Evolutionary conservation across 1,284 basidiomycete species (phyloP).

Genomic region (Takashimella tepidaria): DNA sequence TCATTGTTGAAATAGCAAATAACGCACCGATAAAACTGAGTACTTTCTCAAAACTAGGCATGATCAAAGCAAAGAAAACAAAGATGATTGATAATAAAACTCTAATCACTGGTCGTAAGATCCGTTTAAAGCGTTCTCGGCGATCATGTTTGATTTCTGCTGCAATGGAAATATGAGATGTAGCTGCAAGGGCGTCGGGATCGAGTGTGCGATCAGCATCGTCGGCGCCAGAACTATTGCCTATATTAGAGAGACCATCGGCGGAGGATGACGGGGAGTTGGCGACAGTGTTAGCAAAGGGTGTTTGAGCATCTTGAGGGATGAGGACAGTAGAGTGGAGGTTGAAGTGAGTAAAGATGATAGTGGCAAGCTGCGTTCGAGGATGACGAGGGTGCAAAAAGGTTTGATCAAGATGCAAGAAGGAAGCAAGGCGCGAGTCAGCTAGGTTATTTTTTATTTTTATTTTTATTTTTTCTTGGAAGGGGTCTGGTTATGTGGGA

Average conservation of each 20-base stretch:
- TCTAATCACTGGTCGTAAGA: conserved; percentile 58
- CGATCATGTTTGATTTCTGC: conserved; percentile 30
- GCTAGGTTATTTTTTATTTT: no score
- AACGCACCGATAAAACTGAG: conserved; percentile 84
- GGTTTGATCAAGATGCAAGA: no score
- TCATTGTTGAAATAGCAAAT: conserved; percentile 71
- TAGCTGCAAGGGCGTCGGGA: neutral
- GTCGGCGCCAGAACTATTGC: neutral
- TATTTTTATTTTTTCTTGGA: no score
- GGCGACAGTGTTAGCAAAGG: conserved; percentile 28
- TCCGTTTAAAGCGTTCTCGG: conserved; percentile 47
- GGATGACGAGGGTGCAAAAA: no score
- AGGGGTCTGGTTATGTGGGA: conserved; percentile 3
- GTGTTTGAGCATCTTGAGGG: conserved; percentile 24
- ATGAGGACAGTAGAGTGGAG: conserved; percentile 40
- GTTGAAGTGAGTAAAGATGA: conserved; percentile 32
- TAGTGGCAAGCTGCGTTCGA: conserved; percentile 29
- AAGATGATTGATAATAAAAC: conserved; percentile 58
- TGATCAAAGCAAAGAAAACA: conserved; percentile 65
- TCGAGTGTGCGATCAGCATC: neutral
- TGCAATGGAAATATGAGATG: conserved; percentile 56
- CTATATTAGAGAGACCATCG: neutral
- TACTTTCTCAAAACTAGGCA: conserved; percentile 80
- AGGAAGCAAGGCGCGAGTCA: no score
- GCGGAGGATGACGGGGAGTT: conserved; percentile 13